Percentiles rank a stretch among this genome's conserved stretches.
These are phyloP conservation scores for Boletales sp. DNA, from an alignment of 768 basidiomycete species.

Conservation along the genomic window DNA sequence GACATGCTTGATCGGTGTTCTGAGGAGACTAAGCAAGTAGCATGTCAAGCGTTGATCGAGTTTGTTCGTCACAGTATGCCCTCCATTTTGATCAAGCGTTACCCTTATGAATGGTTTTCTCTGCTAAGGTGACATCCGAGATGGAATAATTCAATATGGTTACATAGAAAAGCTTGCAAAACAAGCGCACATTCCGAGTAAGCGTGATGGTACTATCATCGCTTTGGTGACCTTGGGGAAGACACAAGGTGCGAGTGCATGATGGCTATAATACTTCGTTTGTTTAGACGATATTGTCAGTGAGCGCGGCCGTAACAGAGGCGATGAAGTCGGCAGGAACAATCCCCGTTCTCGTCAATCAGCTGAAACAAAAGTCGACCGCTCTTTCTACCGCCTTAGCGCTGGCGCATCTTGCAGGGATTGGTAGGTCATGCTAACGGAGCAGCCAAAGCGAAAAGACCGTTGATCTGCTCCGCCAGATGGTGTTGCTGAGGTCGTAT, in stretches of 20 bases:
- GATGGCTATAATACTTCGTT: background rate
- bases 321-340: slow-evolving; percentile 16
- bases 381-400: slow-evolving; percentile 19
- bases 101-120: background rate
- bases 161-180: slow-evolving; percentile 15
- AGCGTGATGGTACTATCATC: slow-evolving; percentile 15
- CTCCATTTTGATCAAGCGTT: background rate
- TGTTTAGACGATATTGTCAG: background rate
- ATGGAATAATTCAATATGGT: slow-evolving; percentile 1
- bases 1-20: slow-evolving; percentile 22
- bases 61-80: slow-evolving; percentile 19
- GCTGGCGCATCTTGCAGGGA: slow-evolving; percentile 13
- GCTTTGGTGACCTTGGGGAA: slow-evolving; percentile 16
- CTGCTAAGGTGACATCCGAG: slow-evolving; percentile 9
- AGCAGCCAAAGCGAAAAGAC: background rate
- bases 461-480: slow-evolving; percentile 7
- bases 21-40: slow-evolving; percentile 13
- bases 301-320: slow-evolving; percentile 6
- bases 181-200: slow-evolving; percentile 3
- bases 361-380: slow-evolving; percentile 12
- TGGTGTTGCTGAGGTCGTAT: slow-evolving; percentile 10
- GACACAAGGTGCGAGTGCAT: background rate
- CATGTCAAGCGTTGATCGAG: slow-evolving; percentile 9
- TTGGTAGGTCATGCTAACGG: slow-evolving; percentile 14
- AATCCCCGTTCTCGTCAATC: slow-evolving; percentile 14